Conservation (phyloP, 768 basidiomycete genomes). For the Tylopilus plumbeoviolaceoides region DNA sequence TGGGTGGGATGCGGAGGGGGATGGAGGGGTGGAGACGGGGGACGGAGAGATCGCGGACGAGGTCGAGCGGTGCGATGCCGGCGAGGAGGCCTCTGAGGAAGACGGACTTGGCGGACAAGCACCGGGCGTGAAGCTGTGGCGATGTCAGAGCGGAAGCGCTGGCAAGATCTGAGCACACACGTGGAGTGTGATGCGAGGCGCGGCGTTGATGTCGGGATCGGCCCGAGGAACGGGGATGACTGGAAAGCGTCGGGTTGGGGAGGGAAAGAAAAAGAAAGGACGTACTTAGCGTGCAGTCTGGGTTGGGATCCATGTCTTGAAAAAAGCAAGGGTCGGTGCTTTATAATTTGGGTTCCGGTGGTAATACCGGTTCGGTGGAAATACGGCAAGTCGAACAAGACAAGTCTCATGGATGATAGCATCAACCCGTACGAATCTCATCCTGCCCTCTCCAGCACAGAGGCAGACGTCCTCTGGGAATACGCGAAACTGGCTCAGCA, state of each 20-base stretch:
- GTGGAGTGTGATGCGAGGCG: constrained; percentile 51
- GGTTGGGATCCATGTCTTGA: not conserved
- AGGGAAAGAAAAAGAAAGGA: not conserved
- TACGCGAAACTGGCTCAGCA: constrained; percentile 85
- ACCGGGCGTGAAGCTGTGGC: constrained; percentile 71
- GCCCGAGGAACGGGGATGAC: constrained; percentile 44
- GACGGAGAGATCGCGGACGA: constrained; percentile 39
- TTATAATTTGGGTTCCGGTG: constrained; percentile 4
- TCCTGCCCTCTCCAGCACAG: constrained; percentile 57
- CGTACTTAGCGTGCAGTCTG: constrained; percentile 76
- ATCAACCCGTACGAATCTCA: constrained; percentile 74
- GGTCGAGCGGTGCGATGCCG: constrained; percentile 58
- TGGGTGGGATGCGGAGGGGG: constrained; percentile 36
- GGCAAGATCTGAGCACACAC: constrained; percentile 38
- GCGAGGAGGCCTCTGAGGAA: constrained; percentile 70
- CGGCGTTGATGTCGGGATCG: constrained; percentile 37
- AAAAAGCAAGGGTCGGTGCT: not conserved
- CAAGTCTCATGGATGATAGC: too few relatives aligned
- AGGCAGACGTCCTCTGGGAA: constrained; percentile 87
- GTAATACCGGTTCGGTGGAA: constrained; percentile 3
- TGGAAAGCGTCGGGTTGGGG: constrained; percentile 2
- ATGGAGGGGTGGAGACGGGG: constrained; percentile 20
- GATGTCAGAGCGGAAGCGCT: constrained; percentile 5
- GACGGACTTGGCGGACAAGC: constrained; percentile 76
- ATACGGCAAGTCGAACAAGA: not conserved